phyloP scores from a whole-genome alignment of 2,329 filamentous ascomycete genomes.

The Truncatella angustata region DNA sequence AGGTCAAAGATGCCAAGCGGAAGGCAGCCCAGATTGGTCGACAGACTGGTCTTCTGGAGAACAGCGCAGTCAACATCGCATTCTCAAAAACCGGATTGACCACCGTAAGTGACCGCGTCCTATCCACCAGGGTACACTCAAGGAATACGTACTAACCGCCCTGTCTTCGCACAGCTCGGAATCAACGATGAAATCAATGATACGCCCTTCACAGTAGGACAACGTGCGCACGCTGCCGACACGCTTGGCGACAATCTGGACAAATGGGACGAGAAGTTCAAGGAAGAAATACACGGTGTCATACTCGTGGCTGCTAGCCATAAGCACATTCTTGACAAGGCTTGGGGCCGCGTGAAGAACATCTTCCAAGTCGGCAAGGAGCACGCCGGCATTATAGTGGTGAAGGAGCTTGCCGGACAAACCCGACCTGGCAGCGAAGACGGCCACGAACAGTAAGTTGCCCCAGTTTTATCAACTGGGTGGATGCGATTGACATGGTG shows the following conservation, averaged over 20 bases:
- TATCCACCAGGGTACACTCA: background rate
- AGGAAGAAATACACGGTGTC: conserved; percentile 34
- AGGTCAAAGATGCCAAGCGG: background rate
- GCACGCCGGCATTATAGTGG: conserved; percentile 26
- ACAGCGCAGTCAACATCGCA: conserved; percentile 20
- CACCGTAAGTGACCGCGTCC: conserved; percentile 13
- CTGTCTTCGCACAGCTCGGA: conserved; percentile 17
- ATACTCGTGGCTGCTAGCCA: conserved; percentile 32
- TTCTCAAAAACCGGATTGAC: conserved; percentile 24
- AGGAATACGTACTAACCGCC: background rate
- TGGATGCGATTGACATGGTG: conserved; percentile 8
- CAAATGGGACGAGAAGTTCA: conserved; percentile 29
- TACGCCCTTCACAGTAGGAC: conserved; percentile 30
- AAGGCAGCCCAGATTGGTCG: background rate
- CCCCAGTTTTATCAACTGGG: too few relatives aligned
- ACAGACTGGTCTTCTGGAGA: background rate
- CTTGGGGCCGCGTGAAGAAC: conserved; percentile 26
- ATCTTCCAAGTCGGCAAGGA: conserved; percentile 21
- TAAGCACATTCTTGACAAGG: conserved; percentile 22
- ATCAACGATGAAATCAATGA: conserved; percentile 30
- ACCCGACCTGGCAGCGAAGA: conserved; percentile 30
- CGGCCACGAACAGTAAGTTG: conserved; percentile 36
- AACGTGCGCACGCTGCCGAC: conserved; percentile 25
- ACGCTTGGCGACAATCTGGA: conserved; percentile 26
- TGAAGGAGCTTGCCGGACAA: conserved; percentile 29